Conservation (phyloP, 2,329 filamentous ascomycete genomes). For the Beauveria brongniartii region DNA sequence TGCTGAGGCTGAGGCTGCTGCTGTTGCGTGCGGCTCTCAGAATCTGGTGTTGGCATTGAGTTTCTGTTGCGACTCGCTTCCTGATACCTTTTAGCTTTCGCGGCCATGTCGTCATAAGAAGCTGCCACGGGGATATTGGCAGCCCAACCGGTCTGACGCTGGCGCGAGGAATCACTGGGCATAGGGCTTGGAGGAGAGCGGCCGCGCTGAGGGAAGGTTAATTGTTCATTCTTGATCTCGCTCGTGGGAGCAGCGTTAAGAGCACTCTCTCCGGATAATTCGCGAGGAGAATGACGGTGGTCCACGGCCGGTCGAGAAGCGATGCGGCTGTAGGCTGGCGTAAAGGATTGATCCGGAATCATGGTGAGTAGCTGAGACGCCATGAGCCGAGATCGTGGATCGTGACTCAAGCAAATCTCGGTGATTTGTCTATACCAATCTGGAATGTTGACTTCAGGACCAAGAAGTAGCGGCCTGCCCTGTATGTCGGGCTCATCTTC, state of each 20-base stretch:
- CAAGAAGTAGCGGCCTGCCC: conserved; percentile 58
- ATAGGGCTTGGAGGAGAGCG: conserved; percentile 13
- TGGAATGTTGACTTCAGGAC: conserved; percentile 57
- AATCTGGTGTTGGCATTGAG: conserved; percentile 6
- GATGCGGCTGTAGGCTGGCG: not conserved
- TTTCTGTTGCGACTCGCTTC: not conserved
- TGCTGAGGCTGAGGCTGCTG: not conserved
- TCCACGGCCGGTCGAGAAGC: not conserved
- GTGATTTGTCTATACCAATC: conserved; percentile 72
- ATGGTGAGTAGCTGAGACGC: conserved; percentile 62
- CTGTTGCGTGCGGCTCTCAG: not conserved
- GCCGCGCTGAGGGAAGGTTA: conserved; percentile 9
- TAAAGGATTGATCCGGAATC: conserved; percentile 34
- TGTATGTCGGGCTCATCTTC: conserved; percentile 84
- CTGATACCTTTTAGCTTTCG: not conserved
- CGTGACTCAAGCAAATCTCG: conserved; percentile 64
- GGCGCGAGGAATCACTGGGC: conserved; percentile 9
- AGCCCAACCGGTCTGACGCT: not conserved
- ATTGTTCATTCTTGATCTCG: conserved; percentile 9
- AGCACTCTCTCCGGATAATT: not conserved
- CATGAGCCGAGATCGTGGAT: conserved; percentile 63
- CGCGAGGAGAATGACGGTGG: not conserved
- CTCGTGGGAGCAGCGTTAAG: not conserved
- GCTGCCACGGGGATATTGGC: not conserved
- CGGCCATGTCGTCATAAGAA: not conserved